phyloP scores from a whole-genome alignment of 805 yeast species.

The Metschnikowia kofuensis region DNA sequence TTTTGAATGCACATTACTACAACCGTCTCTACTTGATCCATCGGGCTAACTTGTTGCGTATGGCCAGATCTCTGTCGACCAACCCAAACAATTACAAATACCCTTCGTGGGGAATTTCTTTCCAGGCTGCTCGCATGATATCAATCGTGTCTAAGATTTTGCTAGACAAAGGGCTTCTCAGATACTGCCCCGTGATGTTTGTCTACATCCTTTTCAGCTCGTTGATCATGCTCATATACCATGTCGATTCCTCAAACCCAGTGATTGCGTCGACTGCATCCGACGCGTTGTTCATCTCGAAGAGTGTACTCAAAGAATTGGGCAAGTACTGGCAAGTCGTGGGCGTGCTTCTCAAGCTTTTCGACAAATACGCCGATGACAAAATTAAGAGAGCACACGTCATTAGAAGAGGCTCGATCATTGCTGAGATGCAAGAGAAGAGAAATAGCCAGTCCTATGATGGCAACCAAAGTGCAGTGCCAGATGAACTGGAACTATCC shows the following conservation, averaged over 20 bases:
- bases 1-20: constrained; percentile 67
- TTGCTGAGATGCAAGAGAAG: constrained; percentile 39
- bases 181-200: constrained; percentile 54
- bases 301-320: constrained; percentile 37
- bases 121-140: constrained; percentile 78
- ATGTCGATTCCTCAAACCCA: constrained; percentile 46
- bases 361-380: constrained; percentile 42
- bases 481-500: background rate
- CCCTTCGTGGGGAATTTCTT: constrained; percentile 79
- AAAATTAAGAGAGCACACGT: constrained; percentile 40
- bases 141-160: constrained; percentile 59
- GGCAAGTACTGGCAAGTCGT: constrained; percentile 40
- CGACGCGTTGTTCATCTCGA: constrained; percentile 38
- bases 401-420: constrained; percentile 36
- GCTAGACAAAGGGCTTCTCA: constrained; percentile 46
- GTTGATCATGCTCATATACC: constrained; percentile 68
- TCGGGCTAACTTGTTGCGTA: constrained; percentile 59
- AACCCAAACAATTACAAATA: constrained; percentile 46
- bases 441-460: constrained; percentile 18
- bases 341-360: constrained; percentile 32
- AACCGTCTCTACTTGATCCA: constrained; percentile 69
- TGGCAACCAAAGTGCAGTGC: background rate
- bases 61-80: constrained; percentile 41
- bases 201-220: constrained; percentile 63
- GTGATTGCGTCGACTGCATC: constrained; percentile 42